These are phyloP conservation scores for Boletus vinaceobasis DNA, from an alignment of 768 basidiomycete species.

Conservation along the genomic window DNA sequence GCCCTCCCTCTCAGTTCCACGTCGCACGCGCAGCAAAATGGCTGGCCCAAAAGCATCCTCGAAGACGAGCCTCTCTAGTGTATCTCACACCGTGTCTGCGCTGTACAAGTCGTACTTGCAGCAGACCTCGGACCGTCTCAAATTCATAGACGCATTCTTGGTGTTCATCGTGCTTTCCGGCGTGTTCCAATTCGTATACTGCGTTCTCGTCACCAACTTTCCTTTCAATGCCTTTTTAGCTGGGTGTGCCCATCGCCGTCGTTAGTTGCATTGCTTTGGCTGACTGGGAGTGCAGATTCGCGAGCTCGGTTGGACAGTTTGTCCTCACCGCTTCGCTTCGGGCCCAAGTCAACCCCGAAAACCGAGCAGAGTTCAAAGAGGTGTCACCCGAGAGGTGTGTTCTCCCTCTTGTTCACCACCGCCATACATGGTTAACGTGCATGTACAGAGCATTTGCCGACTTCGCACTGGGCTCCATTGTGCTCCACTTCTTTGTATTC, in stretches of 20 bases:
- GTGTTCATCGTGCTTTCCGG: conserved; percentile 90
- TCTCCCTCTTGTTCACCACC: background rate
- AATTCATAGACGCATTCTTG: conserved; percentile 92
- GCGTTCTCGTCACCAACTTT: conserved; percentile 85
- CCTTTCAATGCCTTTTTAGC: conserved; percentile 98
- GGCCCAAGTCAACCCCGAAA: conserved; percentile 87
- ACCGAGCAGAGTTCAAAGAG: conserved; percentile 78
- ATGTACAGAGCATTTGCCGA: conserved; percentile 87
- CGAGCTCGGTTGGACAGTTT: conserved; percentile 94
- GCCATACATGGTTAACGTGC: background rate
- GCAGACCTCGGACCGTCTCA: conserved; percentile 78
- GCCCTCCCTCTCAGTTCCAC: conserved; percentile 16
- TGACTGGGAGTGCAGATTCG: conserved; percentile 59
- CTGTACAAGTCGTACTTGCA: conserved; percentile 77
- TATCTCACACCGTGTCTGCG: conserved; percentile 41
- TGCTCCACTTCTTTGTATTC: conserved; percentile 97
- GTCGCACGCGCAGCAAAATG: conserved; percentile 28
- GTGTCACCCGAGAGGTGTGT: conserved; percentile 91
- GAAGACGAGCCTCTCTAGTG: conserved; percentile 13
- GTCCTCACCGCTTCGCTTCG: conserved; percentile 90
- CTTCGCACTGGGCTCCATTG: conserved; percentile 90
- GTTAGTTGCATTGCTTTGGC: background rate
- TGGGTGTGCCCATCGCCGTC: conserved; percentile 56
- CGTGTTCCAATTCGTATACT: conserved; percentile 87
- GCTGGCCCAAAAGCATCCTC: conserved; percentile 33